These are phyloP conservation scores for Aphanomyces cochlioides DNA, from an alignment of 352 stramenopile species.

Conservation along the genomic window DNA sequence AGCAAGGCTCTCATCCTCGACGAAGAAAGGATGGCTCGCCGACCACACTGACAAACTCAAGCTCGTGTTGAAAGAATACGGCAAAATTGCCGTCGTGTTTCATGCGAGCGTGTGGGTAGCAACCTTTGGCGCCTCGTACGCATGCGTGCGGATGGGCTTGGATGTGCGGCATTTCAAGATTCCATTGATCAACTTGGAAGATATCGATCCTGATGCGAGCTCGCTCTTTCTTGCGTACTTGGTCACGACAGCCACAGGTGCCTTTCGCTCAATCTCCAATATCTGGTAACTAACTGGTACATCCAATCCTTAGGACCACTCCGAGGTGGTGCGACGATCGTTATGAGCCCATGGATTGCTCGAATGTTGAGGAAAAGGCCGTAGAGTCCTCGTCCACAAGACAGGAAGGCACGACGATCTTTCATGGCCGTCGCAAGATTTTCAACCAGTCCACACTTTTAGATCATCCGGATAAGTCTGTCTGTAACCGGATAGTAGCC, in stretches of 20 bases:
- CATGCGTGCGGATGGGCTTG: slow-evolving; percentile 60
- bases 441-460: too few relatives aligned
- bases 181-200: slow-evolving; percentile 66
- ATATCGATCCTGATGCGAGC: slow-evolving; percentile 62
- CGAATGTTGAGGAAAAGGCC: slow-evolving; percentile 42
- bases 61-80: slow-evolving; percentile 90
- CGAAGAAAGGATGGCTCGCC: slow-evolving; percentile 1
- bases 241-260: slow-evolving; percentile 79
- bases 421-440: too few relatives aligned
- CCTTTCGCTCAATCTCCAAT: too few relatives aligned
- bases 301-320: slow-evolving; percentile 42
- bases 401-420: too few relatives aligned
- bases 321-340: slow-evolving; percentile 69
- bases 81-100: slow-evolving; percentile 92
- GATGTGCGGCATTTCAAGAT: slow-evolving; percentile 57
- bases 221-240: slow-evolving; percentile 89
- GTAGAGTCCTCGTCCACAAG: not conserved
- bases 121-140: slow-evolving; percentile 88
- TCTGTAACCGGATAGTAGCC: too few relatives aligned
- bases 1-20: too few relatives aligned
- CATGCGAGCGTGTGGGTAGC: slow-evolving; percentile 91
- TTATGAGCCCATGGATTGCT: slow-evolving; percentile 62
- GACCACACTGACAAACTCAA: slow-evolving; percentile 38
- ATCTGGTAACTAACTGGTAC: too few relatives aligned
- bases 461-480: too few relatives aligned